Base-by-base conservation (phyloP, 768 basidiomycete genomes). In the Mycena vitilis region DNA sequence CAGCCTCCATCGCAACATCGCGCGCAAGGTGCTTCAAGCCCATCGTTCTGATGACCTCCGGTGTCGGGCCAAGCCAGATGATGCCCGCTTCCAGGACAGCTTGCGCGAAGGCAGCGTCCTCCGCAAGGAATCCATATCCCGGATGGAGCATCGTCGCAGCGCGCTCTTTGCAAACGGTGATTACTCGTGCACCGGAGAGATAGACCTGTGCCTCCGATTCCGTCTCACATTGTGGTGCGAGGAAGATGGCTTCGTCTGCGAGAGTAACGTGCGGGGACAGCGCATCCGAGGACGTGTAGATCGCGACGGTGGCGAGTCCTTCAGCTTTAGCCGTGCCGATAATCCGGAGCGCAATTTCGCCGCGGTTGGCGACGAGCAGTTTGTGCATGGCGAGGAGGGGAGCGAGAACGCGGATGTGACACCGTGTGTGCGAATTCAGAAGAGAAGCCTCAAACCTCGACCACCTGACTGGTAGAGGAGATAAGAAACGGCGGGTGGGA, bases 271-370 rank as follows among this genome's bases (percentile, higher is more conserved):
- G 90, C 0, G 85, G 86, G 0, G 87, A 83, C 5, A 86, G 80
- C 8, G 88, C 79, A 68, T 92, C 91, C 0, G 87, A 85, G 12
- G 84, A 78, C 4, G 87, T 85, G 76, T 91, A 91, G 49, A 92
- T 78, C 4, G 88, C 81, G n/a, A 91, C 73, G 0, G 88, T 89
- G 5, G 72, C 75, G 30, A 93, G 73, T 1, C 83, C 85, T 4
- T 90, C 81, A 34, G 76, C 76, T 55, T 83, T 82, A 2, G 88
- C 89, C 0, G 89, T 87, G 58, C 82, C 84, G 30, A 91, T 78
- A 70, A 91, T 84, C 11, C 91, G 86, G 16, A 88, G 81, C 11
- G 90, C 90, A 59, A 92, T 92, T 76, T 93, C 91, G 48, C 91
- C 91, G 30, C 91, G 87, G 75, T 93, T 92, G 22, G 89, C 89